A percentile compares a stretch with the other conserved stretches of the same genome.
These are phyloP conservation scores for Alternaria burnsii DNA, from an alignment of 2,329 filamentous ascomycete genomes.

Conservation along the genomic window DNA sequence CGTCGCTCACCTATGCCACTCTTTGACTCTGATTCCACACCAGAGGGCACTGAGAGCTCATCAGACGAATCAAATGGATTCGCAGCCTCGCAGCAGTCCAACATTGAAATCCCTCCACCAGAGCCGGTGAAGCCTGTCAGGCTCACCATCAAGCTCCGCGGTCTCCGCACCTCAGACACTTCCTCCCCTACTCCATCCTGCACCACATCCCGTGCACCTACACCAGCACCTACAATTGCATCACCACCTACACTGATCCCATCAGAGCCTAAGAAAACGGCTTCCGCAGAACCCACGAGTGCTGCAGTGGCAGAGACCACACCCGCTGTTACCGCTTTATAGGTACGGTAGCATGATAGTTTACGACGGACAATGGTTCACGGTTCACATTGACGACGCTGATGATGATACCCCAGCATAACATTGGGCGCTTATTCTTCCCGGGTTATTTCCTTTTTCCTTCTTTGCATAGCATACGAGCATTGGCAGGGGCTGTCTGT, in stretches of 20 bases:
- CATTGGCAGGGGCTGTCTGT: slow-evolving; percentile 29
- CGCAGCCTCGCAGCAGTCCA: slow-evolving; percentile 37
- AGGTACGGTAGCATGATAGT: slow-evolving; percentile 21
- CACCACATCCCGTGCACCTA: slow-evolving; percentile 26
- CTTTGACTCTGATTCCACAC: slow-evolving; percentile 53
- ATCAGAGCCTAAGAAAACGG: slow-evolving; percentile 3
- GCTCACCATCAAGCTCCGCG: slow-evolving; percentile 46
- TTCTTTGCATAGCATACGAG: slow-evolving; percentile 45
- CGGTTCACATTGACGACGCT: slow-evolving; percentile 19
- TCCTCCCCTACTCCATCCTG: slow-evolving; percentile 29
- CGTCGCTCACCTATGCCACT: slow-evolving; percentile 58
- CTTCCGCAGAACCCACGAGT: not conserved
- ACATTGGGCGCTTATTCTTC: slow-evolving; percentile 35
- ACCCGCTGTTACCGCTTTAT: slow-evolving; percentile 15
- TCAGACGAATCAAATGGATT: slow-evolving; percentile 46
- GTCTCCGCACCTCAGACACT: slow-evolving; percentile 38
- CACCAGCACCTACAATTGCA: not conserved
- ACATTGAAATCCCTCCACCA: slow-evolving; percentile 29
- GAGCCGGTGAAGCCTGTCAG: slow-evolving; percentile 37
- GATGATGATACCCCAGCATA: slow-evolving; percentile 38
- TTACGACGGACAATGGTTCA: slow-evolving; percentile 16
- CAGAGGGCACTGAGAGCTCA: slow-evolving; percentile 47
- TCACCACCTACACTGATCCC: not conserved
- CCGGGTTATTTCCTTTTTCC: slow-evolving; percentile 20
- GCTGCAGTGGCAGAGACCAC: slow-evolving; percentile 15